Percentiles rank a stretch among this genome's conserved stretches.
Evolutionary conservation across 495 filamentous ascomycete species (phyloP).

Genomic region (Aspergillus saccharolyticus): DNA sequence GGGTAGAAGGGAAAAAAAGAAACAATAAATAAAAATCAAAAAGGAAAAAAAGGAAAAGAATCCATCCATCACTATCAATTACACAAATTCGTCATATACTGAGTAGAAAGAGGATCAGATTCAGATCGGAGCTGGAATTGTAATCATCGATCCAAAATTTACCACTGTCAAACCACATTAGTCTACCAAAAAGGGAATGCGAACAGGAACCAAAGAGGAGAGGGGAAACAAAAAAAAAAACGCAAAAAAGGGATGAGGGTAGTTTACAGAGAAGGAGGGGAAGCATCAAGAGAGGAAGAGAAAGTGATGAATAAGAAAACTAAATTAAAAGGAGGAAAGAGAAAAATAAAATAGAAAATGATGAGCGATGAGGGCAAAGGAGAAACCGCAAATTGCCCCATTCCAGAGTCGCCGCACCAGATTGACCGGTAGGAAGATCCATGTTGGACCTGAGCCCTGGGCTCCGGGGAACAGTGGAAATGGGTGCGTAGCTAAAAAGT

Average conservation of each 20-base stretch:
- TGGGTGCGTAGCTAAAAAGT: slow-evolving; percentile 22
- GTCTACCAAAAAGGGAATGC: neutral
- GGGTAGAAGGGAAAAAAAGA: neutral
- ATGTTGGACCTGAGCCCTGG: slow-evolving; percentile 29
- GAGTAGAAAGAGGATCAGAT: slow-evolving; percentile 15
- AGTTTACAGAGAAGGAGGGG: neutral
- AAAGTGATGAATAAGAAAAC: slow-evolving; percentile 1
- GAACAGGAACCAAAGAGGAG: slow-evolving; percentile 1
- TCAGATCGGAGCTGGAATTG: slow-evolving; percentile 13
- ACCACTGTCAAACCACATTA: slow-evolving; percentile 14
- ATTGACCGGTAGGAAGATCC: slow-evolving; percentile 18
- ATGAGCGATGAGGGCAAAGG: slow-evolving; percentile 5
- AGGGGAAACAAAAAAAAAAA: slow-evolving; percentile 7
- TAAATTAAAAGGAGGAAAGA: neutral
- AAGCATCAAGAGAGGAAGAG: slow-evolving; percentile 1
- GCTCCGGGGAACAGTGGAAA: slow-evolving; percentile 37
- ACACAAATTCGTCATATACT: slow-evolving; percentile 11
- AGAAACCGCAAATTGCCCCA: slow-evolving; percentile 12
- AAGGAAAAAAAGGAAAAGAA: slow-evolving; percentile 4
- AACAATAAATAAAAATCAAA: slow-evolving; percentile 1
- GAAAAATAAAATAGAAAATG: neutral
- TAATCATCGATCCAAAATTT: slow-evolving; percentile 8
- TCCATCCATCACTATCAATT: slow-evolving; percentile 3
- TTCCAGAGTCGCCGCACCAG: slow-evolving; percentile 24
- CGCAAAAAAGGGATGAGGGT: neutral